Conservation (phyloP, 1,139 yeast genomes). For the Nakaseomyces nivariensis region DNA sequence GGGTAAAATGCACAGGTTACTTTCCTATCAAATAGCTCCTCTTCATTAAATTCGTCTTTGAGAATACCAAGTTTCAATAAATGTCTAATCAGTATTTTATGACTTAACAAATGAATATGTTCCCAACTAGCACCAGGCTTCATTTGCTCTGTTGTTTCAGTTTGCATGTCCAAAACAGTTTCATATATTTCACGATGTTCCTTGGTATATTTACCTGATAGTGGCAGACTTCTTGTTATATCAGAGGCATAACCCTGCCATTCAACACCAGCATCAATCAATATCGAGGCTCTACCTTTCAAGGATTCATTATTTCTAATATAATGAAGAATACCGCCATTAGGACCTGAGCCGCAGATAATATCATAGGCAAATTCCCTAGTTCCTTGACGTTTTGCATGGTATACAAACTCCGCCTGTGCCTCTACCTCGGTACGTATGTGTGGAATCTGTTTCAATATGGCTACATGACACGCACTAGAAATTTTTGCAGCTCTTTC, state of each 20-base stretch:
- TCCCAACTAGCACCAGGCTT: slow-evolving; percentile 86
- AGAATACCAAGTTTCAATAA: slow-evolving; percentile 72
- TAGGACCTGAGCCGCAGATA: slow-evolving; percentile 88
- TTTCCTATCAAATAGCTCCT: slow-evolving; percentile 60
- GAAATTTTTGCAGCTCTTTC: slow-evolving; percentile 74
- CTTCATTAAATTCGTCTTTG: slow-evolving; percentile 44
- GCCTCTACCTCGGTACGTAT: slow-evolving; percentile 83
- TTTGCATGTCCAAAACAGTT: slow-evolving; percentile 79
- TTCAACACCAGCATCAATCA: slow-evolving; percentile 96
- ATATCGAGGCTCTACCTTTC: slow-evolving; percentile 50
- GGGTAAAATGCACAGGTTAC: slow-evolving; percentile 79
- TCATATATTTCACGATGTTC: slow-evolving; percentile 79
- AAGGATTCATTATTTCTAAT: slow-evolving; percentile 69
- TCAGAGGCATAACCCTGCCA: slow-evolving; percentile 91
- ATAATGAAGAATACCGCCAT: slow-evolving; percentile 86
- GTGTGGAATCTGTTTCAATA: slow-evolving; percentile 85
- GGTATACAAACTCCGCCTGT: slow-evolving; percentile 92
- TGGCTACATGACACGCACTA: slow-evolving; percentile 81
- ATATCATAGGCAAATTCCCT: slow-evolving; percentile 87
- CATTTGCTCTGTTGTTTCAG: slow-evolving; percentile 53
- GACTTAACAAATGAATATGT: slow-evolving; percentile 70
- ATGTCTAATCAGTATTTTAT: slow-evolving; percentile 60
- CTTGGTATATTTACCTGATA: slow-evolving; percentile 77
- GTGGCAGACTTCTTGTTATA: slow-evolving; percentile 92
- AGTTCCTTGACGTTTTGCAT: slow-evolving; percentile 88